Percentiles rank a stretch among this genome's conserved stretches.
Conservation (phyloP, 306 rosid genomes). For the Datisca glomerata region DNA sequence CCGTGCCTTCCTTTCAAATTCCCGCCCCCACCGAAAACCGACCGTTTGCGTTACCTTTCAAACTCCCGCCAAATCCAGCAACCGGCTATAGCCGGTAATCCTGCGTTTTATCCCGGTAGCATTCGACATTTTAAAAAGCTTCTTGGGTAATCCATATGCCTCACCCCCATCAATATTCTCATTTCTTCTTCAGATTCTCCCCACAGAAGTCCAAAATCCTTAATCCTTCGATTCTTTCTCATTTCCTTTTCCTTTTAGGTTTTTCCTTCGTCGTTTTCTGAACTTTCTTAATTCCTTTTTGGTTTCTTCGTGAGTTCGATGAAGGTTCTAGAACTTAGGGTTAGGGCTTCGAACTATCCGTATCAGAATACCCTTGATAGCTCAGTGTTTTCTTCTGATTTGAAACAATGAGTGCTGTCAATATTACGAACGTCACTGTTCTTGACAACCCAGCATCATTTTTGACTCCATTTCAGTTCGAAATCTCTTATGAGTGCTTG, state of each 20-base stretch:
- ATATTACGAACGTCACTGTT: constrained; percentile 10
- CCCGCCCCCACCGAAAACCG: constrained; percentile 1
- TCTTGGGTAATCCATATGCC: background rate
- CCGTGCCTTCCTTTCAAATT: background rate
- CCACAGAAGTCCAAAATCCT: no score
- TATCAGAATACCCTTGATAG: background rate
- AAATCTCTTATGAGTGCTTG: constrained; percentile 36
- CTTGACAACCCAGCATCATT: constrained; percentile 10
- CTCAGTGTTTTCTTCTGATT: background rate
- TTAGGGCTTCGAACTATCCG: background rate
- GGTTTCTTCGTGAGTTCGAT: constrained; percentile 14
- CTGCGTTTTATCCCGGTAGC: background rate
- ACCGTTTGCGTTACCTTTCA: background rate
- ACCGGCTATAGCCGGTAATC: constrained; percentile 11
- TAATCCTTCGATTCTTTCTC: background rate
- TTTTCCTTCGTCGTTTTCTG: background rate
- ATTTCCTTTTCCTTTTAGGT: background rate
- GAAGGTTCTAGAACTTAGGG: constrained; percentile 21
- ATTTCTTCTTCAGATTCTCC: background rate
- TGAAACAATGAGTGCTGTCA: constrained; percentile 12
- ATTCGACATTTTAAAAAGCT: constrained; percentile 1
- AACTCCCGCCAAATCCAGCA: constrained; percentile 15
- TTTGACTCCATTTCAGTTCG: constrained; percentile 26
- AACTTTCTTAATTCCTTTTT: background rate
- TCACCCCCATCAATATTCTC: no score